Percentiles rank a stretch among this genome's conserved stretches.
These are phyloP conservation scores for Mycoemilia scoparia DNA, from an alignment of 192 early-diverging fungal genomes.

Conservation along the genomic window DNA sequence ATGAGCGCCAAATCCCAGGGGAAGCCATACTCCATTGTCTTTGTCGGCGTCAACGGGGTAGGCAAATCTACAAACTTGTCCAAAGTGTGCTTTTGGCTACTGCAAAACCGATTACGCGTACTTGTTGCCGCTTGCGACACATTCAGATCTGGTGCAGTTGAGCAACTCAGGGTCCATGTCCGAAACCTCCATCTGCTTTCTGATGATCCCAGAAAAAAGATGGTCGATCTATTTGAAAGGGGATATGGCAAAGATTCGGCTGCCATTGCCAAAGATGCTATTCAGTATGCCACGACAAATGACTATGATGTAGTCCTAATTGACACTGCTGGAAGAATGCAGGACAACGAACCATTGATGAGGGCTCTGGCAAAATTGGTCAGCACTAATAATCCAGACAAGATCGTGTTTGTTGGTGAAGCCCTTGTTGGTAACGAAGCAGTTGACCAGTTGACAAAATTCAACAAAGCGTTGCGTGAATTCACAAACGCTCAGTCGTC, in stretches of 20 bases:
- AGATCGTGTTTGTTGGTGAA: constrained; percentile 95
- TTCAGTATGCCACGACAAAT: constrained; percentile 51
- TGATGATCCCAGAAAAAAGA: constrained; percentile 30
- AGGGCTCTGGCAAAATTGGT: constrained; percentile 87
- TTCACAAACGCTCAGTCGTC: constrained; percentile 65
- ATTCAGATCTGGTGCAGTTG: constrained; percentile 88
- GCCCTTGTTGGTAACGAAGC: constrained; percentile 94
- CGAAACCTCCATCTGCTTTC: constrained; percentile 70
- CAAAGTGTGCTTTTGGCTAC: constrained; percentile 88
- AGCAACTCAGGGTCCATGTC: constrained; percentile 81
- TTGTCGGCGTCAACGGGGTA: constrained; percentile 94
- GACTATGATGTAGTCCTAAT: constrained; percentile 82
- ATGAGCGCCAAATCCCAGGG: constrained; percentile 39
- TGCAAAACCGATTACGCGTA: constrained; percentile 76
- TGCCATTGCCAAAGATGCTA: constrained; percentile 85
- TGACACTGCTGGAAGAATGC: constrained; percentile 95
- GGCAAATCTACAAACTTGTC: constrained; percentile 86
- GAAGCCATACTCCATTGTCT: constrained; percentile 75
- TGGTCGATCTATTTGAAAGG: constrained; percentile 79
- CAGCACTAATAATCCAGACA: constrained; percentile 77
- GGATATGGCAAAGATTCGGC: constrained; percentile 97
- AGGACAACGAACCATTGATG: constrained; percentile 97
- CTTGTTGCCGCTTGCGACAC: constrained; percentile 94
- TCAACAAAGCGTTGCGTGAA: constrained; percentile 83
- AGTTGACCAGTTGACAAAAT: constrained; percentile 89